These are phyloP conservation scores for Solanum pimpinellifolium DNA, from an alignment of 257 asterid genomes.

Conservation along the genomic window DNA sequence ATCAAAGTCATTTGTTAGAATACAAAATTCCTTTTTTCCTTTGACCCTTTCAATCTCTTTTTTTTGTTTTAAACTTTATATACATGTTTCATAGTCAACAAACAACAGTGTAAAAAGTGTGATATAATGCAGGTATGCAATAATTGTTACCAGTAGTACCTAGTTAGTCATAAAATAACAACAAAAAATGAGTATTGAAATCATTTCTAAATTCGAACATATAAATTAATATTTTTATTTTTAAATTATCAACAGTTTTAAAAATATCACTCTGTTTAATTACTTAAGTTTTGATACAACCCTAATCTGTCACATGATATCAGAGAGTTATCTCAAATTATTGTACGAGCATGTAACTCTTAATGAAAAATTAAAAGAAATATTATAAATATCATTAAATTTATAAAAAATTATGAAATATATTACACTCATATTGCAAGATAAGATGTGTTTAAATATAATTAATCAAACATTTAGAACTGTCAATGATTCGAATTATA, in stretches of 20 bases:
- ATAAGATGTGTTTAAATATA: too few species aligned
- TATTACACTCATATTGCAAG: background rate
- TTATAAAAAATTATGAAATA: accelerated
- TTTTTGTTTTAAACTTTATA: background rate
- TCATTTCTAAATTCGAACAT: accelerated
- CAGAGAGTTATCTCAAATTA: background rate
- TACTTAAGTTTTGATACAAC: too few species aligned
- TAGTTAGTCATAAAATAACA: background rate
- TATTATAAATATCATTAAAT: background rate
- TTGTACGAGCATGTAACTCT: background rate
- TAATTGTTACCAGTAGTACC: background rate
- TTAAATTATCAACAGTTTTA: accelerated
- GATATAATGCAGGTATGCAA: background rate
- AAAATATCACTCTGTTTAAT: too few species aligned
- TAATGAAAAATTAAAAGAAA: too few species aligned
- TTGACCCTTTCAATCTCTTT: background rate
- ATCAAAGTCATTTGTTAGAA: background rate
- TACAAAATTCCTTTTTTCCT: background rate
- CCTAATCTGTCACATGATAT: too few species aligned
- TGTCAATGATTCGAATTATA: too few species aligned
- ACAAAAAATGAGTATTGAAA: too few species aligned
- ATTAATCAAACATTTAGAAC: too few species aligned
- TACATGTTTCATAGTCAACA: background rate
- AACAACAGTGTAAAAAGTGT: background rate
- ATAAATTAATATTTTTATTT: too few species aligned